Conservation (phyloP, 495 filamentous ascomycete genomes). For the Penicillium cataractarum region DNA sequence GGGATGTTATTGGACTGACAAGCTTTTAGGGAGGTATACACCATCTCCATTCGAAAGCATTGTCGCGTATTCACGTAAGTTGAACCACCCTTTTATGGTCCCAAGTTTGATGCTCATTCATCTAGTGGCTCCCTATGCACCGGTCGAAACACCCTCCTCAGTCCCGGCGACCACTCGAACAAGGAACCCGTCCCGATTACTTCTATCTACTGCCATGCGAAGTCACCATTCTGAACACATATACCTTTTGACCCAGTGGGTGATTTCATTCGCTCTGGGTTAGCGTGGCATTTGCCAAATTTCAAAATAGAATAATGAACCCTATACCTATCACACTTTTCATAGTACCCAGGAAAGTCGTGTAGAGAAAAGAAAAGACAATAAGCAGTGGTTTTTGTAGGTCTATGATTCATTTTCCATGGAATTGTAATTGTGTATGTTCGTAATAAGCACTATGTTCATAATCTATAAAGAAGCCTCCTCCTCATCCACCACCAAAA, state of each 20-base stretch:
- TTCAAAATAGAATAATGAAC: neutral
- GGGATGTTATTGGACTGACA: neutral
- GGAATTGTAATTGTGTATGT: neutral
- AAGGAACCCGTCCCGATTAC: slow-evolving; percentile 31
- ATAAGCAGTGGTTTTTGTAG: neutral
- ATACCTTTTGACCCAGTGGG: neutral
- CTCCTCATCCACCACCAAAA: slow-evolving; percentile 59
- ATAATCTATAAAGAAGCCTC: slow-evolving; percentile 34
- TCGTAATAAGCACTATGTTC: neutral
- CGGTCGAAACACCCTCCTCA: slow-evolving; percentile 32
- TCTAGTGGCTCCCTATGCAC: slow-evolving; percentile 32
- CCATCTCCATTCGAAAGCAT: slow-evolving; percentile 26
- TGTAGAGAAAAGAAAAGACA: neutral
- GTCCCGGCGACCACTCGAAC: slow-evolving; percentile 31
- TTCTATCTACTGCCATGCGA: slow-evolving; percentile 32
- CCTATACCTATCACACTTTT: neutral
- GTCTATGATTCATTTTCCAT: neutral
- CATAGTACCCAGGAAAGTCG: no score
- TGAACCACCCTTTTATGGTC: neutral
- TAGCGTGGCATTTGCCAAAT: no score
- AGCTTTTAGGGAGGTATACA: slow-evolving; percentile 25
- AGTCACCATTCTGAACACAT: slow-evolving; percentile 12
- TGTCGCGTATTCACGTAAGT: slow-evolving; percentile 37
- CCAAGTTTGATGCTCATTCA: neutral
- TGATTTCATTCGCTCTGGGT: neutral